Conservation (phyloP, 1,284 basidiomycete genomes). For the Porodaedalea pini region DNA sequence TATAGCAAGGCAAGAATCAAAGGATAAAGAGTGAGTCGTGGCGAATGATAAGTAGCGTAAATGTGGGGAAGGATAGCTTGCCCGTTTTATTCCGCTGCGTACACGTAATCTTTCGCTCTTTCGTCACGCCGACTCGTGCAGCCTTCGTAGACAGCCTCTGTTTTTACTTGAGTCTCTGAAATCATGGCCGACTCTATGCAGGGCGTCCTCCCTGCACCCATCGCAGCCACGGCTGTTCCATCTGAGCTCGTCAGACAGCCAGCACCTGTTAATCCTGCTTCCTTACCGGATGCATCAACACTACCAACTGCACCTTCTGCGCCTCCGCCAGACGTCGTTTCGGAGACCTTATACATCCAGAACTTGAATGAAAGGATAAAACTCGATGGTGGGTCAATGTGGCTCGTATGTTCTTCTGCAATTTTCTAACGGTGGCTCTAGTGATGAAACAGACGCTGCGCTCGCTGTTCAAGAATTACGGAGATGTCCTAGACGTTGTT, state of each 20-base stretch:
- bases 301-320: conserved; percentile 28
- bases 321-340: conserved; percentile 38
- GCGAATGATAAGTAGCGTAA: background rate
- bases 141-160: background rate
- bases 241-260: conserved; percentile 17
- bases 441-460: conserved; percentile 88
- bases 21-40: background rate
- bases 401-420: conserved; percentile 14
- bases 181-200: conserved; percentile 18
- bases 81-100: background rate
- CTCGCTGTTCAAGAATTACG: conserved; percentile 91
- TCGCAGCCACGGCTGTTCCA: background rate
- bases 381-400: conserved; percentile 59
- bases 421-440: conserved; percentile 26
- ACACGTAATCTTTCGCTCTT: background rate
- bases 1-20: background rate
- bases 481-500: conserved; percentile 87
- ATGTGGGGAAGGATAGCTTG: background rate
- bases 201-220: conserved; percentile 6
- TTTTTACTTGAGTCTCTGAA: background rate
- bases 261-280: conserved; percentile 29
- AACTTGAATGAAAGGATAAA: conserved; percentile 98
- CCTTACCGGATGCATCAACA: conserved; percentile 26
- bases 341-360: conserved; percentile 93
- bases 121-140: background rate